Conservation (phyloP, 2,329 filamentous ascomycete species). For the Paecilomyces sp. region DNA sequence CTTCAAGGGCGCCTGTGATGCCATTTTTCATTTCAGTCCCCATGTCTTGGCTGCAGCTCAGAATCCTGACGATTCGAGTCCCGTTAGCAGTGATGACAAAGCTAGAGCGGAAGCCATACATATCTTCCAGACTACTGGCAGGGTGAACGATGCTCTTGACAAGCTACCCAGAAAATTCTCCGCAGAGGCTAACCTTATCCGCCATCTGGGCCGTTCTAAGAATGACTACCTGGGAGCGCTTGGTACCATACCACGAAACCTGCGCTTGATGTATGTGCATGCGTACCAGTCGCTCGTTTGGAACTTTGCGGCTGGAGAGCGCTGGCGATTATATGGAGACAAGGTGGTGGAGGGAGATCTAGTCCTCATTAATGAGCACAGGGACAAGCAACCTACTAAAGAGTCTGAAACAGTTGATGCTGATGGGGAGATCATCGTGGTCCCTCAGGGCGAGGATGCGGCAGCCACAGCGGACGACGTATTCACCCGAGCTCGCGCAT, state of each 20-base stretch:
- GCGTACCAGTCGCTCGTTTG: constrained; percentile 93
- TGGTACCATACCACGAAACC: constrained; percentile 68
- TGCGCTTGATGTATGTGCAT: constrained; percentile 92
- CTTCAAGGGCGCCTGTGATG: constrained; percentile 70
- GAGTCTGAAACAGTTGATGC: constrained; percentile 43
- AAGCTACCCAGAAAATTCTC: constrained; percentile 72
- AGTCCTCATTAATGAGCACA: constrained; percentile 58
- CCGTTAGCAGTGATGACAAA: constrained; percentile 67
- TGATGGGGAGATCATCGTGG: constrained; percentile 60
- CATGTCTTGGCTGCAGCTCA: constrained; percentile 53
- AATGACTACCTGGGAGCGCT: constrained; percentile 77
- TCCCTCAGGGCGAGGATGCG: constrained; percentile 51
- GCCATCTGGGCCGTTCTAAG: constrained; percentile 55
- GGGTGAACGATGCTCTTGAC: constrained; percentile 54
- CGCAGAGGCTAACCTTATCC: constrained; percentile 72
- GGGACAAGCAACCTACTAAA: constrained; percentile 36
- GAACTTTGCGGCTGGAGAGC: constrained; percentile 77
- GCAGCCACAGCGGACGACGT: constrained; percentile 47
- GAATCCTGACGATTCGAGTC: constrained; percentile 34
- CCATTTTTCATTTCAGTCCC: constrained; percentile 67
- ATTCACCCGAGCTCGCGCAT: constrained; percentile 62
- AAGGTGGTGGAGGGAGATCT: constrained; percentile 79
- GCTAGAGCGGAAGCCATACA: constrained; percentile 72
- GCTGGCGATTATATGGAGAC: constrained; percentile 68
- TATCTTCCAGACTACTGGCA: constrained; percentile 59